phyloP scores from a whole-genome alignment of 179 eudicot species.

The Beta corolliflora region DNA sequence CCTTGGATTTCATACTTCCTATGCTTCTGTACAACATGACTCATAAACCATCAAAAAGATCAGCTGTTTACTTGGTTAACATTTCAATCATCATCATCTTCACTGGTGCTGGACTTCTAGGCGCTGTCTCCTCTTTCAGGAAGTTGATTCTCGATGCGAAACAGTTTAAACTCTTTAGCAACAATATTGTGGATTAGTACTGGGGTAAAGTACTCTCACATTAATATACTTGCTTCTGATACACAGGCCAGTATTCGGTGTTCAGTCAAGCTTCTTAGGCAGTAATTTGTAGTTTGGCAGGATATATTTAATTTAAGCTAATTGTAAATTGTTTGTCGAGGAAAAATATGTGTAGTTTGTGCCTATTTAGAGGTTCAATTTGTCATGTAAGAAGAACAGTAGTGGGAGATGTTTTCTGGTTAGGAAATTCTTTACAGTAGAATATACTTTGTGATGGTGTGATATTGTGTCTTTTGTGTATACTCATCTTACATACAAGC shows the following conservation, averaged over 20 bases:
- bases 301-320: background rate
- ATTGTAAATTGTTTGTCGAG: background rate
- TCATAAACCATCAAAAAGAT: conserved; percentile 57
- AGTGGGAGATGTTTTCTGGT: background rate
- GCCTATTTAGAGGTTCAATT: no score
- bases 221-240: background rate
- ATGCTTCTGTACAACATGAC: conserved; percentile 95
- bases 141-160: conserved; percentile 75
- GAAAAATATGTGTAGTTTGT: background rate
- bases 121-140: conserved; percentile 71
- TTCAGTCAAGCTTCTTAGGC: conserved; percentile 4
- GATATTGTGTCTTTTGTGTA: background rate
- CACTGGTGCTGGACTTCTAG: conserved; percentile 71
- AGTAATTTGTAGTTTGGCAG: background rate
- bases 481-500: background rate
- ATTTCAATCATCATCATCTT: conserved; percentile 58
- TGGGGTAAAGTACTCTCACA: background rate
- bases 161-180: conserved; percentile 79
- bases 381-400: background rate
- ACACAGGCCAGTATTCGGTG: background rate
- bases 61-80: conserved; percentile 56
- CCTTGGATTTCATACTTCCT: conserved; percentile 87
- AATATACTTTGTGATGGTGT: background rate
- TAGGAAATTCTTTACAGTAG: background rate
- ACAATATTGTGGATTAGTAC: conserved; percentile 49